A percentile compares a stretch with the other conserved stretches of the same genome.
These are phyloP conservation scores for Sonneratia caseolaris DNA, from an alignment of 345 rosid species.

Conservation along the genomic window DNA sequence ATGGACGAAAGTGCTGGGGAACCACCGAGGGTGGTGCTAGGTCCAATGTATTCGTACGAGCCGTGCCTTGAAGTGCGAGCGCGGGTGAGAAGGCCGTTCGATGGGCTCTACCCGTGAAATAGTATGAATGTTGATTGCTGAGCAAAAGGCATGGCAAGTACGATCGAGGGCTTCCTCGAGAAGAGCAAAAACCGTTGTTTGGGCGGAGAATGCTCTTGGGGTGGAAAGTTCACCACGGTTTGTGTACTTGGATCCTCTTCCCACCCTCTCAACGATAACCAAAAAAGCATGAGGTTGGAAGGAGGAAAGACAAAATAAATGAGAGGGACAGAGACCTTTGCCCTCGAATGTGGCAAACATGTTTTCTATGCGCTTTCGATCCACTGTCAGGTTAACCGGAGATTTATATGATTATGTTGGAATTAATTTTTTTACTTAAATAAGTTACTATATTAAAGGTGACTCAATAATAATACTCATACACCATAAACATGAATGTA, in stretches of 20 bases:
- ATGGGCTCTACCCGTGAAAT: background rate
- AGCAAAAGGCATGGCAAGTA: background rate
- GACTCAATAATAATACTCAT: no score
- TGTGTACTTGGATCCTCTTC: background rate
- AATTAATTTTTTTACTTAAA: no score
- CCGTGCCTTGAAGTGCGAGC: no score
- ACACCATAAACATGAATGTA: background rate
- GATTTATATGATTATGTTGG: no score
- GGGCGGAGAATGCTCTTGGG: background rate
- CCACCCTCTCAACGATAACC: background rate
- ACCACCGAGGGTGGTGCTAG: no score
- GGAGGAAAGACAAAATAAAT: background rate
- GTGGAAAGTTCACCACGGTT: background rate
- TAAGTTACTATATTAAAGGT: no score
- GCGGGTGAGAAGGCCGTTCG: background rate
- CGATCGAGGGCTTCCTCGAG: constrained; percentile 1
- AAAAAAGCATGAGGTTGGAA: background rate
- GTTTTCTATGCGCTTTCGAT: no score
- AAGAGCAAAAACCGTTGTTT: background rate
- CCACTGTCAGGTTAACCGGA: no score
- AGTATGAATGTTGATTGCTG: no score
- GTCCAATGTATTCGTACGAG: background rate
- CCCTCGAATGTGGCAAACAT: no score
- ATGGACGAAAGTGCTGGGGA: background rate
- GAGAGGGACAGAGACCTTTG: no score